phyloP scores from a whole-genome alignment of 192 early-diverging fungal species.

The Coemansia sp. region DNA sequence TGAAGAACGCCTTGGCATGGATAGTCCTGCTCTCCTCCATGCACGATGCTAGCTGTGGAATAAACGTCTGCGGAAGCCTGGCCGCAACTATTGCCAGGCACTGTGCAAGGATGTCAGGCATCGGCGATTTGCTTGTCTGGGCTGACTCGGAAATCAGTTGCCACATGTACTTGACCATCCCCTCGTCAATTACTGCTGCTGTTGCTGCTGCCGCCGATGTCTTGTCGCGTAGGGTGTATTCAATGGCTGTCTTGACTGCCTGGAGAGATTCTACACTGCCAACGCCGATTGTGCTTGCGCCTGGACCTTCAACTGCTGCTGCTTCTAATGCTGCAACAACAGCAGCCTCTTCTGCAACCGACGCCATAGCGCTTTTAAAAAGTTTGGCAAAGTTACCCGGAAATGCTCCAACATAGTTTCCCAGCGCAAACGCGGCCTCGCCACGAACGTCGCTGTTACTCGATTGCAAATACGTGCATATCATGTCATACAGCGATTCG shows the following conservation, averaged over 20 bases:
- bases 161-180: slow-evolving; percentile 22
- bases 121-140: slow-evolving; percentile 8
- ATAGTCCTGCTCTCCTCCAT: slow-evolving; percentile 9
- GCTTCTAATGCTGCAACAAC: background rate
- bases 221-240: slow-evolving; percentile 7
- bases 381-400: slow-evolving; percentile 25
- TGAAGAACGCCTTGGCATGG: slow-evolving; percentile 24
- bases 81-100: slow-evolving; percentile 26
- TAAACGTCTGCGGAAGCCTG: slow-evolving; percentile 25
- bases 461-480: slow-evolving; percentile 19
- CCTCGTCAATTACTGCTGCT: slow-evolving; percentile 3
- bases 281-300: background rate
- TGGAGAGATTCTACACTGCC: slow-evolving; percentile 13
- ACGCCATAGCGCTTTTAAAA: slow-evolving; percentile 24
- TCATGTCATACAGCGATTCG: slow-evolving; percentile 10
- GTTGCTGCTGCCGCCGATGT: too few species aligned
- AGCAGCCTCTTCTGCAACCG: background rate
- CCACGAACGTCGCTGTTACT: slow-evolving; percentile 34
- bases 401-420: slow-evolving; percentile 28
- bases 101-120: slow-evolving; percentile 43
- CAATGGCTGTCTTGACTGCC: slow-evolving; percentile 39
- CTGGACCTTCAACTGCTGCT: background rate
- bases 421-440: slow-evolving; percentile 44
- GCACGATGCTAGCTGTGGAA: slow-evolving; percentile 25
- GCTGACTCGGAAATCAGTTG: slow-evolving; percentile 15